Evolutionary conservation across 2,329 filamentous ascomycete genomes (phyloP), one percentile per base, ranked within the genome.

Genomic region (Corinectria fuckeliana): DNA sequence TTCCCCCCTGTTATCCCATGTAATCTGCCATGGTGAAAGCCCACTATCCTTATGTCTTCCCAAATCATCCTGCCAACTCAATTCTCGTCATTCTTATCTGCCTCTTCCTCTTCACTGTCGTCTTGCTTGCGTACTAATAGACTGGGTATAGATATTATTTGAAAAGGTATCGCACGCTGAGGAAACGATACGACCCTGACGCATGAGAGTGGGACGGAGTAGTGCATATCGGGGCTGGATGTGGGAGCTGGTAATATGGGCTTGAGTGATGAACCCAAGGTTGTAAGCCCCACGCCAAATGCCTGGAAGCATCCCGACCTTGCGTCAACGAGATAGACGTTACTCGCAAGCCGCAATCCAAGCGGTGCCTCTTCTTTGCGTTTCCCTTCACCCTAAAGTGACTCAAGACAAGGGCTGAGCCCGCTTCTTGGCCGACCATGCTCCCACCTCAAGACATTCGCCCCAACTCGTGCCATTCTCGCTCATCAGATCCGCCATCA

Each of bases 111-210:
- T 34, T 59, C 60, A 47, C 50, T 58, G 36, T 65, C 38, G 60
- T 66, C 38, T 23, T 49, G 26, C 49, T 49, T 23, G 32, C 51
- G 48, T 64, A 65, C 69, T 71, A 62, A 71, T 61, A 59, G 60
- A 63, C 21, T 49, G 67, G 68, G 69, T 68, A 70, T 71, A 71
- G 69, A 61, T 70, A 71, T 62, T 96, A 95, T 79, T 82, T 97
- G 70, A 97, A 96, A 81, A 86, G 91, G 74, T 97, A 97, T 79
- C 89, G 94, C 68, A 88, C 91, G 23, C 79, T 97, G 71, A 88
- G 90, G 71, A 89, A 95, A 78, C 84, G 92, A 73, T 97, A 97
- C 78, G 84, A 88, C 63, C 77, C 72, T 41, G 62, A 72, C 32
- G 75, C 73, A 16, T 78, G 58, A 74, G 63, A 38, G 32, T 52